Conservation (phyloP, 2,329 filamentous ascomycete species). For the Fusarium sp. region DNA sequence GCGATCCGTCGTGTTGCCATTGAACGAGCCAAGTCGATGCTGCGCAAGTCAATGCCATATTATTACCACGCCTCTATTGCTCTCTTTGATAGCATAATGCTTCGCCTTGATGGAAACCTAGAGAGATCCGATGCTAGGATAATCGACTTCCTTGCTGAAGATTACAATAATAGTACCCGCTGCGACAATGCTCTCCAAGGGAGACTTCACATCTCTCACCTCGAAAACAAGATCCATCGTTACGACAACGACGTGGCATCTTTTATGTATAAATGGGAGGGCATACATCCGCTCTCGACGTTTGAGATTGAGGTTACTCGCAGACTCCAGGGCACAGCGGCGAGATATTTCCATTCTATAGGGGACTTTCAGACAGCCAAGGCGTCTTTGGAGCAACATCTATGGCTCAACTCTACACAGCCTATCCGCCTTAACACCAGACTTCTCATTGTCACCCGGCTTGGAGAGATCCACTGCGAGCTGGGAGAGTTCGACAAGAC, state of each 20-base stretch:
- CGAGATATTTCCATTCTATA: conserved; percentile 49
- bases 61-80: conserved; percentile 48
- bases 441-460: conserved; percentile 41
- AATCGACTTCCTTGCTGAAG: conserved; percentile 38
- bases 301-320: conserved; percentile 51
- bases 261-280: conserved; percentile 49
- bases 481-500: conserved; percentile 42
- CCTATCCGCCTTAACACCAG: conserved; percentile 44
- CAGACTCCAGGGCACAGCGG: conserved; percentile 48
- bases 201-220: conserved; percentile 50
- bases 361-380: conserved; percentile 47
- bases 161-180: conserved; percentile 26
- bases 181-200: conserved; percentile 47
- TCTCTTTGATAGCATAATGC: conserved; percentile 49
- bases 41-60: conserved; percentile 47
- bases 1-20: conserved; percentile 41
- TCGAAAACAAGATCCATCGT: conserved; percentile 51
- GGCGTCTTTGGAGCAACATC: conserved; percentile 48
- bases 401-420: conserved; percentile 41
- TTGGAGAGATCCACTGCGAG: conserved; percentile 48
- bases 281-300: conserved; percentile 43
- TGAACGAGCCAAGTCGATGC: conserved; percentile 37
- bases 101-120: conserved; percentile 43
- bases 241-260: conserved; percentile 47
- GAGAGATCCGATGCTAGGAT: conserved; percentile 43